Conservation (phyloP, 805 yeast species). For the Lipomyces oligophaga region DNA sequence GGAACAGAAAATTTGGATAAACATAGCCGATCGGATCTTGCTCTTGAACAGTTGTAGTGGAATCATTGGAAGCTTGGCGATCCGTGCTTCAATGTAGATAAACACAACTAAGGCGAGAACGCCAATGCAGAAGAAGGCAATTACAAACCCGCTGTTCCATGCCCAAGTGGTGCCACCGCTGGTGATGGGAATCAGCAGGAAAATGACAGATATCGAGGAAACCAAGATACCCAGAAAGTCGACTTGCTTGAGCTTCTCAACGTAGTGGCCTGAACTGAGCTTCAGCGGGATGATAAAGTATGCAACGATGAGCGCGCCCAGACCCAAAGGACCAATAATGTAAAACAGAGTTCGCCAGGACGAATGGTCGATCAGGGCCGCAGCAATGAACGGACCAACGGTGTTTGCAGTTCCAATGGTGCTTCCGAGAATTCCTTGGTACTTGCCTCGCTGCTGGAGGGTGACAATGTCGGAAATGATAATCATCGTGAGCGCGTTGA, state of each 20-base stretch:
- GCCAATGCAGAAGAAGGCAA: conserved; percentile 37
- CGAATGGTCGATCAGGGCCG: conserved; percentile 45
- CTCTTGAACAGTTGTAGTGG: conserved; percentile 47
- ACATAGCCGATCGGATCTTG: conserved; percentile 39
- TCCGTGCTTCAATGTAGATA: conserved; percentile 48
- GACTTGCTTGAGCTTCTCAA: conserved; percentile 44
- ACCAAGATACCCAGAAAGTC: conserved; percentile 54
- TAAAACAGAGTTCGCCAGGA: conserved; percentile 56
- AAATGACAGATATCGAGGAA: conserved; percentile 47
- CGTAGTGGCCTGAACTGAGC: conserved; percentile 41
- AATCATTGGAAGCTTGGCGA: conserved; percentile 52
- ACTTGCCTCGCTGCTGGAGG: conserved; percentile 36
- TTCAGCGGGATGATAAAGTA: conserved; percentile 33
- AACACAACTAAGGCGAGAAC: conserved; percentile 43
- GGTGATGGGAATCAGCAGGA: conserved; percentile 53
- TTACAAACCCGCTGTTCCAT: conserved; percentile 49
- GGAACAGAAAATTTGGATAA: conserved; percentile 44
- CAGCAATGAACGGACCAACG: conserved; percentile 55
- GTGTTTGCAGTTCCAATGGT: conserved; percentile 42
- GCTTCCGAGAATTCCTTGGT: conserved; percentile 32
- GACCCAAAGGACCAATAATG: conserved; percentile 44
- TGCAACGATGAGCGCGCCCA: conserved; percentile 36
- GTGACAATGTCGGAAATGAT: conserved; percentile 57
- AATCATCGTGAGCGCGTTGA: conserved; percentile 54
- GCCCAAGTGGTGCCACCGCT: conserved; percentile 59